Evolutionary conservation across 2,329 filamentous ascomycete species (phyloP).

Genomic region (Monilinia polystroma): DNA sequence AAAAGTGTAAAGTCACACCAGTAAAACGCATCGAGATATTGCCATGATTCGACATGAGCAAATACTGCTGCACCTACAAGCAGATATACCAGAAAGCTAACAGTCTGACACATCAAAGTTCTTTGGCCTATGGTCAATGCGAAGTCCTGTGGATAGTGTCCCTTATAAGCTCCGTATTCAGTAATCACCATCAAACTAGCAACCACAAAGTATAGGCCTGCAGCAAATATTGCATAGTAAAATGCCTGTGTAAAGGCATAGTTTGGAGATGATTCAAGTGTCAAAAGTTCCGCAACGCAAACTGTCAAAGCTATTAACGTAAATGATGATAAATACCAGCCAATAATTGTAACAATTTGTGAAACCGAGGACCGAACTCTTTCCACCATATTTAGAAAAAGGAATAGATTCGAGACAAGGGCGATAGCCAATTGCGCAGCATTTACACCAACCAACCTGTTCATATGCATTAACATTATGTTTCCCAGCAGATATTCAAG

Average conservation of each 20-base stretch:
- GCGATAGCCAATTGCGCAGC: conserved; percentile 74
- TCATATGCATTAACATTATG: neutral
- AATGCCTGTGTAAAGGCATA: conserved; percentile 77
- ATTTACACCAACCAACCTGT: conserved; percentile 71
- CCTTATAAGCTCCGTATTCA: conserved; percentile 68
- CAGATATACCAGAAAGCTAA: conserved; percentile 79
- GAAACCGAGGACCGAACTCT: conserved; percentile 78
- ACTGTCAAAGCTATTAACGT: conserved; percentile 65
- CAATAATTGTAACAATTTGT: conserved; percentile 76
- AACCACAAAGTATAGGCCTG: conserved; percentile 72
- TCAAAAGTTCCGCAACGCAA: conserved; percentile 61
- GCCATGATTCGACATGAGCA: conserved; percentile 68
- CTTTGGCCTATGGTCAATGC: conserved; percentile 75
- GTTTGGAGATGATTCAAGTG: conserved; percentile 47
- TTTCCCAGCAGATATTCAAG: neutral
- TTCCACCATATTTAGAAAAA: conserved; percentile 84
- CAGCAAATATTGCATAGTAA: conserved; percentile 81
- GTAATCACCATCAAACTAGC: conserved; percentile 76
- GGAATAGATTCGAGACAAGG: conserved; percentile 73
- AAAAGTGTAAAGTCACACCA: conserved; percentile 74
- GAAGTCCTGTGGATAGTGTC: conserved; percentile 77
- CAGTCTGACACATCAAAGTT: conserved; percentile 87
- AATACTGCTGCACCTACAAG: conserved; percentile 76
- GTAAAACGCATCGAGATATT: conserved; percentile 74
- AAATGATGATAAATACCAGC: conserved; percentile 68